Base-by-base conservation (phyloP, 345 rosid species). In the Dipteronia sinensis region DNA sequence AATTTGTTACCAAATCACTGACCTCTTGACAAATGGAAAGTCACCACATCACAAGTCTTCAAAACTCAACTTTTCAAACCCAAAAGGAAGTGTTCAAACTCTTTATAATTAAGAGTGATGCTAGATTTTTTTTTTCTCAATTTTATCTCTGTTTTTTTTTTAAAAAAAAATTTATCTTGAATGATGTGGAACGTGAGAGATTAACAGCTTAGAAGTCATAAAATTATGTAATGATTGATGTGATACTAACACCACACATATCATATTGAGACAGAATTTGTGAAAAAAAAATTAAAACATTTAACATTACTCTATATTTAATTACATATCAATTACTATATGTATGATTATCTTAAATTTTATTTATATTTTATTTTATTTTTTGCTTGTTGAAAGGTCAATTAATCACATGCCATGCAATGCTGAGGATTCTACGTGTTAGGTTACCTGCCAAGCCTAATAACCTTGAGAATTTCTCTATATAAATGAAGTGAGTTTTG, bases 361-460 rank as follows among this genome's bases (percentile, higher is more conserved):
- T 29, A 11, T 29, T 38, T n/a, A n/a, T n/a, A n/a, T n/a, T n/a
- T n/a, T n/a, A n/a, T n/a, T n/a, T 72, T n/a, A 10, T n/a, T 9
- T 11, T 31, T 64, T 25, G 49, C 44, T 6, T 2, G 15, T 74
- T 7, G 0, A 51, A 65, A 38, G 20, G 29, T 51, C 7, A 15
- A 15, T 8, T n/a, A 58, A 42, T 7, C 1, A 9, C 64, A 23
- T 40, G 65, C 69, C 85, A 82, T 82, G 85, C 85, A 78, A 20
- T 3, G 27, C 13, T 10, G 13, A 34, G 19, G 38, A 77, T 78
- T 86, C 94, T 79, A 81, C 90, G 92, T 72, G 94, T 87, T 91
- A 89, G 94, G 87, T 91, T 0, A 90, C 84, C 97, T 82, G 83
- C 78, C 81, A 65, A 58, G 53, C 78, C 44, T 34, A 31, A 22